phyloP scores from a whole-genome alignment of 2,329 filamentous ascomycete genomes.

The Aspergillus sclerotialis region DNA sequence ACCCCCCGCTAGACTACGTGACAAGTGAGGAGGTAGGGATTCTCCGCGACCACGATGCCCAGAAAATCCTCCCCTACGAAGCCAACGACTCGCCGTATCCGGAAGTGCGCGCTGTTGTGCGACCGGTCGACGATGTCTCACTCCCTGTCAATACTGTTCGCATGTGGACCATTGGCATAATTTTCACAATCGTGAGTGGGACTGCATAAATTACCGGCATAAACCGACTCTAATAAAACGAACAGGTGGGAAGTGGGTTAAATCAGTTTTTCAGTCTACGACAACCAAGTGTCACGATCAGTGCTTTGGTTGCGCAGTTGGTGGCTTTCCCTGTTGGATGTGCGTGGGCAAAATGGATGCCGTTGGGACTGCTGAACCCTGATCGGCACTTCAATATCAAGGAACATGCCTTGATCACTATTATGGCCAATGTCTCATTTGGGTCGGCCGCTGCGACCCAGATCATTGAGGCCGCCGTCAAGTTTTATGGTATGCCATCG shows the following conservation, averaged over 20 bases:
- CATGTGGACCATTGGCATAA: conserved; percentile 32
- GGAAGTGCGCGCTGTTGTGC: conserved; percentile 31
- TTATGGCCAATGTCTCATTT: conserved; percentile 43
- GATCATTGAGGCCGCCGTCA: conserved; percentile 31
- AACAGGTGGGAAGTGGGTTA: conserved; percentile 28
- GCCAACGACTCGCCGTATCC: conserved; percentile 33
- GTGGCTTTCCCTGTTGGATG: conserved; percentile 40
- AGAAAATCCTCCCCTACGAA: conserved; percentile 27
- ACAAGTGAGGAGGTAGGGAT: conserved; percentile 13
- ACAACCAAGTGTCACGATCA: conserved; percentile 34
- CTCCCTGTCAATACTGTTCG: conserved; percentile 28
- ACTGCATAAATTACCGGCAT: not conserved
- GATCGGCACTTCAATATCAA: conserved; percentile 33
- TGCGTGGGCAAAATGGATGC: conserved; percentile 31
- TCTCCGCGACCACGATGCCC: conserved; percentile 25
- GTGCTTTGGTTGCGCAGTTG: conserved; percentile 35
- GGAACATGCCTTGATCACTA: conserved; percentile 39
- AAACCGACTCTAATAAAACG: conserved; percentile 4
- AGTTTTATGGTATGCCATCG: conserved; percentile 52
- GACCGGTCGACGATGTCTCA: conserved; percentile 23
- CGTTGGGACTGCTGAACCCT: conserved; percentile 36
- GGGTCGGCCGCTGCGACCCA: conserved; percentile 36
- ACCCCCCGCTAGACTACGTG: conserved; percentile 5
- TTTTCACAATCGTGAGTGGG: conserved; percentile 27
- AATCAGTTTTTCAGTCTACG: conserved; percentile 35